Evolutionary conservation across 2,329 filamentous ascomycete genomes (phyloP), one percentile per base, ranked within the genome.

Genomic region (Alternaria atra): DNA sequence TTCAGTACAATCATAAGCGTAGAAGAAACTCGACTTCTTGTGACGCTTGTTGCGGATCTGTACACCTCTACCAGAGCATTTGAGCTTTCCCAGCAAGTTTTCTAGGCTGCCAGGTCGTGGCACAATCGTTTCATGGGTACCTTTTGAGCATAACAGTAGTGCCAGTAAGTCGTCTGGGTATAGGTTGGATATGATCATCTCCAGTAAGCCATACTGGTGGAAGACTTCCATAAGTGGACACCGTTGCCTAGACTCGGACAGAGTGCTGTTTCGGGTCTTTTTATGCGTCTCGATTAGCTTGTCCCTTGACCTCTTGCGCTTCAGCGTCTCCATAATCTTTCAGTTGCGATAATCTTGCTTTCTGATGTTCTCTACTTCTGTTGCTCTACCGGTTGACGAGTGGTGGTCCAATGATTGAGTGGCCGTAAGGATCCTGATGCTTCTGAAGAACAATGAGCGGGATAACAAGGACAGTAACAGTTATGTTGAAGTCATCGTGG

Each of bases 151-250:
- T 15, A 69, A 46, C 5, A 73, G 68, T n/a, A 78, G 65, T 6
- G 74, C 65, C 7, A 69, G 62, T 1, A 78, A 66, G 37, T 78
- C 75, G 34, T 64, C 58, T 10, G 74, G 68, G 34, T 55, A 63
- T 12, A 78, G 58, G 34, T 67, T 64, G 3, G 70, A 66, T 13
- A 68, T 57, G 35, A 77, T 67, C 12, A 60, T 58, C 17, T 69
- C 62, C 29, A 77, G 60, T n/a, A 77, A 52, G 9, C 71, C 73
- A 34, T 77, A 77, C 46, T 77, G 69, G 10, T 62, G 58, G 8
- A 77, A 52, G 25, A 71, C 54, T 10, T 52, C 55, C 13, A 71
- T 42, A 1, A 77, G 56, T 6, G 47, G 65, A 60, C 71, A 72
- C 35, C 29, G 17, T 23, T 52, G 29, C 12, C 17, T 17, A n/a